Evolutionary conservation across 192 early-diverging fungal genomes (phyloP).

Genomic region (Podila epigama): DNA sequence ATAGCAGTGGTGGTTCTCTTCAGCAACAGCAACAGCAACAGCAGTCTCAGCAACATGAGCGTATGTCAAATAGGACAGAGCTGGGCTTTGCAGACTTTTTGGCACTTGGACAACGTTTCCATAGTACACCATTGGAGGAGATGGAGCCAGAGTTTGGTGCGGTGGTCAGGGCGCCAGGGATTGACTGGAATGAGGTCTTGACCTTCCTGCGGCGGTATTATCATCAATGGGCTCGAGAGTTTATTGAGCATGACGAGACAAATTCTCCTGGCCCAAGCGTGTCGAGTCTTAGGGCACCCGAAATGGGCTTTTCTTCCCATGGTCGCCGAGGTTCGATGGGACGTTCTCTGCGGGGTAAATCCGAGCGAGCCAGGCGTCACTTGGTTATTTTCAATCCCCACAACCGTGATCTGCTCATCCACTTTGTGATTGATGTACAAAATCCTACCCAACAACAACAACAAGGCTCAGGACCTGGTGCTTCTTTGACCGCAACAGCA

Average conservation of each 20-base stretch:
- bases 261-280: slow-evolving; percentile 13
- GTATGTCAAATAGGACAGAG: slow-evolving; percentile 7
- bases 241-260: slow-evolving; percentile 44
- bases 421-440: slow-evolving; percentile 50
- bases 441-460: too few species aligned
- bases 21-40: slow-evolving; percentile 3
- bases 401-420: slow-evolving; percentile 45
- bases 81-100: slow-evolving; percentile 53
- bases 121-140: slow-evolving; percentile 40
- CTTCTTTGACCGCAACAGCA: too few species aligned
- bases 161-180: slow-evolving; percentile 33
- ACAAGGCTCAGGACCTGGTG: not conserved
- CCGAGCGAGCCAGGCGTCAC: slow-evolving; percentile 27
- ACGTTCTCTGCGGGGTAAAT: not conserved
- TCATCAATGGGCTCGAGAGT: slow-evolving; percentile 38
- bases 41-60: not conserved
- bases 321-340: slow-evolving; percentile 6
- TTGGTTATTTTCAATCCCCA: slow-evolving; percentile 53
- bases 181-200: slow-evolving; percentile 48
- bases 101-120: slow-evolving; percentile 48
- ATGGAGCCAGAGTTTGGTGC: slow-evolving; percentile 52
- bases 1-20: slow-evolving; percentile 7
- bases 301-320: not conserved
- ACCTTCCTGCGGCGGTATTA: slow-evolving; percentile 45
- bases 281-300: slow-evolving; percentile 8